Base-by-base conservation (phyloP, 495 filamentous ascomycete genomes). In the Collariella sp. region DNA sequence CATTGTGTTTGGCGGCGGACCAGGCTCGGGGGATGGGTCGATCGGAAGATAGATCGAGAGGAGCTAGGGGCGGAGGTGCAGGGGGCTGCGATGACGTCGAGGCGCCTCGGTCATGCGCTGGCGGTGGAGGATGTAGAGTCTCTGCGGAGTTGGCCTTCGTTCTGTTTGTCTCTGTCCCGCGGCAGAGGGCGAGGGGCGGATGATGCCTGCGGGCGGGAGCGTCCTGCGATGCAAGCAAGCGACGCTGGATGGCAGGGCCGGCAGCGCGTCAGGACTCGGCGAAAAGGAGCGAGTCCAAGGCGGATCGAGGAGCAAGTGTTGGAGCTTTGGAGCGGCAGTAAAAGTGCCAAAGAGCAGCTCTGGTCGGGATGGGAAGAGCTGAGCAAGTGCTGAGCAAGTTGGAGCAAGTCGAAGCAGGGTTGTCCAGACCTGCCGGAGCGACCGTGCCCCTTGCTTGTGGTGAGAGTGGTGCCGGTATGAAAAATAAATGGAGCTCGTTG, bases 141-240 rank as follows among this genome's bases (percentile, higher is more conserved):
- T 59, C 20, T n/a, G 24, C 2, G 18, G 18, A 12, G 24, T 38
- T 9, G 50, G 38, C 16, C 43, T 18, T 35, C 31, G n/a, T n/a
- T n/a, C n/a, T n/a, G n/a, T 34, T 24, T 26, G 26, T 42, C 42
- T 56, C 20, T 48, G 15, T 55, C 33, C 20, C 15, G 43, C 29
- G 40, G 39, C n/a, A 38, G 39, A 59, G 48, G 23, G 24, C 15
- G 40, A 54, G 29, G 38, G 40, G 18, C 40, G 13, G 26, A 24
- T 15, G 50, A 39, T 31, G 29, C 29, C 36, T 46, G 50, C 42
- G 38, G 48, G 45, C 52, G 57, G 42, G 58, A 65, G 62, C 64
- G 67, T 64, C 62, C 64, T 59, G 64, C 64, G 64, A 59, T 61
- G 45, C 49, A 61, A 54, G 41, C 55, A 46, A 60, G 33, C 24